phyloP scores from a whole-genome alignment of 2,329 filamentous ascomycete genomes.

The Diplodia corticola region DNA sequence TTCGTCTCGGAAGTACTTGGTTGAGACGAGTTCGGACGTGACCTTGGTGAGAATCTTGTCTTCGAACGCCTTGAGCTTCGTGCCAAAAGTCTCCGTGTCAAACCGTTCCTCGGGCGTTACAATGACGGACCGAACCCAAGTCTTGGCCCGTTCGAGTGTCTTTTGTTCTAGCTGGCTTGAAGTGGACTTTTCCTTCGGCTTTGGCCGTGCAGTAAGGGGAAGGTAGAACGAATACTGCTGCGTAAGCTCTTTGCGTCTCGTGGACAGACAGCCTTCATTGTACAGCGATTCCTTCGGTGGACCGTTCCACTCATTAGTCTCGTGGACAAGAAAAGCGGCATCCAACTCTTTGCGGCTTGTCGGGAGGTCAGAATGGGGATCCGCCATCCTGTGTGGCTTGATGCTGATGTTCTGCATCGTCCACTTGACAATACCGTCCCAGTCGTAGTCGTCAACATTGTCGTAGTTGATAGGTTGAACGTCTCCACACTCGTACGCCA shows the following conservation, averaged over 20 bases:
- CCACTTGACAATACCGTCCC: conserved; percentile 67
- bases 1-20: conserved; percentile 60
- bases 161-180: neutral
- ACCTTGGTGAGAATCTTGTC: conserved; percentile 45
- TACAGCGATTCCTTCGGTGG: conserved; percentile 61
- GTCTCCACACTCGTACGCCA: conserved; percentile 64
- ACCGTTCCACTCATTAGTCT: conserved; percentile 39
- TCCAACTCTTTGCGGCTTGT: conserved; percentile 44
- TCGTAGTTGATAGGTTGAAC: conserved; percentile 65
- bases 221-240: conserved; percentile 23
- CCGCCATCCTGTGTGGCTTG: conserved; percentile 3
- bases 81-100: conserved; percentile 40
- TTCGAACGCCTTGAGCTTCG: conserved; percentile 41
- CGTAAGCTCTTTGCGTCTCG: conserved; percentile 42
- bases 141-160: conserved; percentile 9
- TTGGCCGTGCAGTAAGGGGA: conserved; percentile 31
- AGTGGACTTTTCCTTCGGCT: neutral
- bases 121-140: conserved; percentile 48
- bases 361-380: conserved; percentile 22
- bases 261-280: conserved; percentile 34
- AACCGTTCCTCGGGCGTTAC: conserved; percentile 45
- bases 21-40: conserved; percentile 56
- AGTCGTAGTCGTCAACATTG: conserved; percentile 65
- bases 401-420: conserved; percentile 49
- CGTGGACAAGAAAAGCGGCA: conserved; percentile 45